Conservation (phyloP, 1,139 yeast species). For the Candida sanyaensis region DNA sequence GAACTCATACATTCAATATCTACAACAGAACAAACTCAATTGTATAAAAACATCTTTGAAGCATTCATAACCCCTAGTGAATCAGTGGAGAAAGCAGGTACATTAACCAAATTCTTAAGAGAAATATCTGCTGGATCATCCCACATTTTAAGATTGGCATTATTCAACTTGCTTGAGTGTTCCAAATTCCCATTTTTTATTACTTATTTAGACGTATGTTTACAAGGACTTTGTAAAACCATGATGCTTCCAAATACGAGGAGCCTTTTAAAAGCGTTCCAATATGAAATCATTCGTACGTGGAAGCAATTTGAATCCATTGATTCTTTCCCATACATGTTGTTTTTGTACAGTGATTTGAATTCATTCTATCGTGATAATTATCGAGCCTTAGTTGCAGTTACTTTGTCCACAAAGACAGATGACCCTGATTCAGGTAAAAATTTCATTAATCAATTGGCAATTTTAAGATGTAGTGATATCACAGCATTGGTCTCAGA, state of each 20-base stretch:
- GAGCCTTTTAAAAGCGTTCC: conserved; percentile 28
- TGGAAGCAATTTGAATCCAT: conserved; percentile 41
- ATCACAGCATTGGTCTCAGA: conserved; percentile 25
- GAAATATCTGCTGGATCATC: conserved; percentile 29
- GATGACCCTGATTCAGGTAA: conserved; percentile 4
- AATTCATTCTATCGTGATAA: conserved; percentile 29
- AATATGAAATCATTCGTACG: conserved; percentile 35
- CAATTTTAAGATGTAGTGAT: conserved; percentile 16
- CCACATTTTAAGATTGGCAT: conserved; percentile 28
- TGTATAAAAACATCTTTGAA: conserved; percentile 33
- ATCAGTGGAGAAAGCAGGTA: conserved; percentile 40
- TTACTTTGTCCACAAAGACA: conserved; percentile 27
- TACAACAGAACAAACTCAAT: conserved; percentile 20
- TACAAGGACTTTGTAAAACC: conserved; percentile 22
- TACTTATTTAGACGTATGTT: conserved; percentile 27
- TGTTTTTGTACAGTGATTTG: conserved; percentile 34
- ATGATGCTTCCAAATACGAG: conserved; percentile 17
- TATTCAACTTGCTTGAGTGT: conserved; percentile 46
- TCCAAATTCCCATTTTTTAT: conserved; percentile 32
- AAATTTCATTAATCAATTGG: conserved; percentile 20
- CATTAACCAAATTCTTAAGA: conserved; percentile 38
- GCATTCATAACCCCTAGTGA: conserved; percentile 35
- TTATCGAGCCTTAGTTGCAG: conserved; percentile 36
- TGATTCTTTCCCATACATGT: conserved; percentile 36
- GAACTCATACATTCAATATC: conserved; percentile 1